Base-by-base conservation (phyloP, 176 grass and related monocot genomes). In the Cenchrus purpureus region DNA sequence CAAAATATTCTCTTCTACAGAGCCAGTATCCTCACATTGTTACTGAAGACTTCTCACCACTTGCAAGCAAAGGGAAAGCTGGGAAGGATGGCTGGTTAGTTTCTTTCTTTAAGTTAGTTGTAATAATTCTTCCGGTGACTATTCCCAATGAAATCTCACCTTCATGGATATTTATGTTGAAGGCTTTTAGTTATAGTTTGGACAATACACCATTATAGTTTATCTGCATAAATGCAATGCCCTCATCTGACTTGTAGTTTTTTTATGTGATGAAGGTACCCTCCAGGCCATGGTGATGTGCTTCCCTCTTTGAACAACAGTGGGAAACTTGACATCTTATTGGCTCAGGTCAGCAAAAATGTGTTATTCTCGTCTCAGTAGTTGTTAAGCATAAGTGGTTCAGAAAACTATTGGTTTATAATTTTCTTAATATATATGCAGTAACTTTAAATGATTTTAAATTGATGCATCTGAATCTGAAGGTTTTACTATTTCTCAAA, bases 241-340 rank as follows among this genome's bases (percentile, higher is more conserved):
- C 71, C 67, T 53, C 40, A 80, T 34, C 28, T 64, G 52, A 79
- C 29, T 52, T 77, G 25, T 86, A 28, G 54, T 32, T 52, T 80
- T 80, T 48, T 70, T 43, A 85, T 89, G 63, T 32, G 31, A 32
- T 92, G 68, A 87, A 98, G 96, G 96, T 95, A 98, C 60, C 96
- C 97, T 80, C 97, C 97, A 51, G 94, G 97, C 46, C 97, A 99
- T 55, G 97, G 93, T 84, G 97, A 99, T 90, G 92, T 99, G 76
- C 96, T 99, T 84, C 90, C 93, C 57, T 87, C 93, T 65, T 78
- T 99, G 82, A 91, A 68, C 54, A 96, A 99, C 88, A 99, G 93
- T 46, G 94, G 97, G 63, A 96, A 94, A 80, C 93, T 99, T 86
- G 97, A 96, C 88, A 20, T 85, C 19, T 92, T 99, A 44, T 77